A percentile compares a stretch with the other conserved stretches of the same genome.
Conservation (phyloP, 139 green algal species). For the Chlorella ohadii region DNA sequence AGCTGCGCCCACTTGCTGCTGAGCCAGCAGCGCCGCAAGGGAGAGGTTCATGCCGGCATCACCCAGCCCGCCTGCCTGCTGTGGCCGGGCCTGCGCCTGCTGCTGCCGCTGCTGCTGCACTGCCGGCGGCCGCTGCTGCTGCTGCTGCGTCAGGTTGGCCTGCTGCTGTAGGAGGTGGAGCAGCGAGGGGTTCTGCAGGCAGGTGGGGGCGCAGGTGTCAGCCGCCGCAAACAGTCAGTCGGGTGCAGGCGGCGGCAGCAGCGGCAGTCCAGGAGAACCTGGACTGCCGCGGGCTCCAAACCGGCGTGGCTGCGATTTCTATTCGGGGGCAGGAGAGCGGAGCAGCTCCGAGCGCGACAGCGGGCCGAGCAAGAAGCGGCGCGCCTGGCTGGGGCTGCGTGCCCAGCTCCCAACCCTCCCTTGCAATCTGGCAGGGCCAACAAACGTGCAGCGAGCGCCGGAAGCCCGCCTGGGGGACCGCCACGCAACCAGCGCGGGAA, state of each 20-base stretch:
- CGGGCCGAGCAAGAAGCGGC: too few species aligned
- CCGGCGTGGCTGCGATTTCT: too few species aligned
- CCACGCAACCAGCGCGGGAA: too few species aligned
- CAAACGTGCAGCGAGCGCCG: too few species aligned
- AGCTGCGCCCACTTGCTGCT: background rate
- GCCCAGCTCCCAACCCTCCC: too few species aligned
- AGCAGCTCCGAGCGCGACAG: too few species aligned
- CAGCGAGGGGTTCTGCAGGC: background rate
- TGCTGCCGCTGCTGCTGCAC: background rate
- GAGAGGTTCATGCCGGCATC: background rate
- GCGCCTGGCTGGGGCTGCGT: too few species aligned
- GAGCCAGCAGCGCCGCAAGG: background rate
- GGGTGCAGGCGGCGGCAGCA: background rate
- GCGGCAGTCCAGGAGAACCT: background rate
- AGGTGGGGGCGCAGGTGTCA: background rate
- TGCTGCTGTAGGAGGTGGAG: conserved; percentile 18
- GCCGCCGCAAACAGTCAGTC: background rate
- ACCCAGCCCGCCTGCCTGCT: background rate
- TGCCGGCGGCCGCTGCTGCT: too few species aligned
- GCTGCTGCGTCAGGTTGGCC: background rate
- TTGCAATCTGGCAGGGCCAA: too few species aligned
- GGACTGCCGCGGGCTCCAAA: too few species aligned
- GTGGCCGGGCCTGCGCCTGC: background rate
- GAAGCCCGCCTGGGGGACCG: too few species aligned
- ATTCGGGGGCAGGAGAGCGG: too few species aligned